These are phyloP conservation scores for Rutstroemia sp. DNA, from an alignment of 2,329 filamentous ascomycete genomes.

Conservation along the genomic window DNA sequence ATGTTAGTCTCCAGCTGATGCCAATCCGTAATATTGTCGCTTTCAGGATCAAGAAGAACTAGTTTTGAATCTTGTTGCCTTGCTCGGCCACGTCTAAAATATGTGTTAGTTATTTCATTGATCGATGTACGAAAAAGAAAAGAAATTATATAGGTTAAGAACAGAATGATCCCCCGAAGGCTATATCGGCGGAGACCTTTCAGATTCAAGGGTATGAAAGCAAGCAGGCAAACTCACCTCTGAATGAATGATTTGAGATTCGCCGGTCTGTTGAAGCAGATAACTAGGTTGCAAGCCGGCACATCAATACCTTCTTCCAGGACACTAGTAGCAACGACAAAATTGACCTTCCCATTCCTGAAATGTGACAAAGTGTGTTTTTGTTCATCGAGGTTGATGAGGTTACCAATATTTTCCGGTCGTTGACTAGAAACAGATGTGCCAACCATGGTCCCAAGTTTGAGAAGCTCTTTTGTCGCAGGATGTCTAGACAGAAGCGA, in stretches of 20 bases:
- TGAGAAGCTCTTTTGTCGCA: constrained; percentile 37
- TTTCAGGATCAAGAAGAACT: constrained; percentile 10
- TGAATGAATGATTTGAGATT: constrained; percentile 61
- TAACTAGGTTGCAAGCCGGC: constrained; percentile 53
- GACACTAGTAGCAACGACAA: constrained; percentile 54
- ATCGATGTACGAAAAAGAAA: no score
- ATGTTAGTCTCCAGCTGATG: constrained; percentile 63
- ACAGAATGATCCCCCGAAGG: no score
- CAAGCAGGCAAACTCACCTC: constrained; percentile 12
- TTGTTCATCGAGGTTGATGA: constrained; percentile 31
- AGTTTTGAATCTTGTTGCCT: constrained; percentile 48
- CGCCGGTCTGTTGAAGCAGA: constrained; percentile 55
- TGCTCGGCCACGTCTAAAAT: constrained; percentile 48
- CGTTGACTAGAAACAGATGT: constrained; percentile 34
- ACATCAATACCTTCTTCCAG: constrained; percentile 61
- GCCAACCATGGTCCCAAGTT: constrained; percentile 49
- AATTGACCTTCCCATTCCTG: constrained; percentile 44
- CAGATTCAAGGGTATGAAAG: no score
- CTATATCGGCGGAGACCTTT: no score
- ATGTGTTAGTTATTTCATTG: no score
- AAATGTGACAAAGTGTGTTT: constrained; percentile 41
- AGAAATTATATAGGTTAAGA: no score
- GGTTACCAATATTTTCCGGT: constrained; percentile 35
- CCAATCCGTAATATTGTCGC: constrained; percentile 45
- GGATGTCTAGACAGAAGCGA: constrained; percentile 44